Conservation (phyloP, 2,329 filamentous ascomycete species). For the Pyricularia grisea region DNA sequence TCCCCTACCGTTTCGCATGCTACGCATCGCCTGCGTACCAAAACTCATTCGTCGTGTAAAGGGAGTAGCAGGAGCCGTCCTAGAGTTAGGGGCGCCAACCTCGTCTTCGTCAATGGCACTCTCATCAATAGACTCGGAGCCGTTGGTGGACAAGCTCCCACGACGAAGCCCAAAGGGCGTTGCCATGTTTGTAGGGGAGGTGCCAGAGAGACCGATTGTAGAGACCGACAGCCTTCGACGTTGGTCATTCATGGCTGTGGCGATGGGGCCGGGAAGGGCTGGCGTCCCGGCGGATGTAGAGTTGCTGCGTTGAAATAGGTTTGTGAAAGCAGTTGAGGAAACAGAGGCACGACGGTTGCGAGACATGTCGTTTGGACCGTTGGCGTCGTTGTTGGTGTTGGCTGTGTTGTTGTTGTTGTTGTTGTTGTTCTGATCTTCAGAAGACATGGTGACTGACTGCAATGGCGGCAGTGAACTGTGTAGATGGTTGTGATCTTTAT, state of each 20-base stretch:
- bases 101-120: constrained; percentile 64
- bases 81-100: constrained; percentile 30
- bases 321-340: constrained; percentile 46
- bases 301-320: constrained; percentile 48
- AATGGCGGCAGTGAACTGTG: not conserved
- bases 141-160: constrained; percentile 60
- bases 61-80: constrained; percentile 58
- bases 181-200: constrained; percentile 47
- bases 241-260: constrained; percentile 39
- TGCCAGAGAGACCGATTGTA: constrained; percentile 64
- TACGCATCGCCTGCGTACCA: constrained; percentile 68
- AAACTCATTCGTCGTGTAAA: constrained; percentile 85
- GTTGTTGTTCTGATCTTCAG: constrained; percentile 20
- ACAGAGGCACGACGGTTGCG: constrained; percentile 45
- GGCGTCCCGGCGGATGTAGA: constrained; percentile 33
- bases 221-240: constrained; percentile 64
- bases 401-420: constrained; percentile 15
- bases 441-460: constrained; percentile 17
- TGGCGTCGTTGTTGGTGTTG: constrained; percentile 10
- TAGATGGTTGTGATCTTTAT: not conserved
- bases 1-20: constrained; percentile 49
- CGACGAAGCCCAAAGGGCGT: constrained; percentile 45
- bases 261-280: constrained; percentile 33
- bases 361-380: constrained; percentile 19
- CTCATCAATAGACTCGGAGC: constrained; percentile 59